Base-by-base conservation (phyloP, 2,329 filamentous ascomycete species). In the Neofusicoccum cordaticola region DNA sequence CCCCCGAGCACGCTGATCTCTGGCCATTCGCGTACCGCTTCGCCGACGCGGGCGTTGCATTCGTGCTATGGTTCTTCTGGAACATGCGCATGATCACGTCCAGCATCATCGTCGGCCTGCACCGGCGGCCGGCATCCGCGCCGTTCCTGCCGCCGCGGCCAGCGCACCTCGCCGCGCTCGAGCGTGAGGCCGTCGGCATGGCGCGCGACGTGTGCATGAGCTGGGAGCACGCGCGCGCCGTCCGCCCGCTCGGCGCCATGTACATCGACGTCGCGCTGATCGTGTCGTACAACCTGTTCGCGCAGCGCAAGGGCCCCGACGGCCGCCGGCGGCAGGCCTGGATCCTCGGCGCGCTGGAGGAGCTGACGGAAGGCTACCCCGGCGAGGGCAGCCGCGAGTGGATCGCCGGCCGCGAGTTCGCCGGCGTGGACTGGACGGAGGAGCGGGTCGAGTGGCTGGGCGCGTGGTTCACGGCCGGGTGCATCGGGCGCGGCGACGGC, bases 251-350 rank as follows among this genome's bases (percentile, higher is more conserved):
- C 4, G 62, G 62, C 34, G 53, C 62, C 42, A 64, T 64, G 52
- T 64, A 64, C 52, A 35, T 58, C 34, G 62, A 64, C 62, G 45
- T 64, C 35, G 62, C 52, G 4, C 52, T 64, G n/a, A 58, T 64
- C 44, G 35, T 64, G 42, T 52, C 62, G 13, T 39, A 58, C 52
- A 22, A 47, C 42, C 41, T 51, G 5, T 58, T 58, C 31, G 37
- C 41, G 4, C 22, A 35, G 17, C 13, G 17, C 15, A 27, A 8
- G 1, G 34, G 31, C 22, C 4, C 27, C n/a, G 19, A 31, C 35
- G 41, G 56, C 17, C 56, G 27, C 17, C 12, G 8, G 3, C 35
- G 19, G 12, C 35, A 12, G 6, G n/a, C 22, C 41, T 56, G 62
- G 50, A 8, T 50, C n/a, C 44, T 57, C 11, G 15, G n/a, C 4